Conservation (phyloP, 164 flowering plant species). For the Dillenia suffruticosa region DNA sequence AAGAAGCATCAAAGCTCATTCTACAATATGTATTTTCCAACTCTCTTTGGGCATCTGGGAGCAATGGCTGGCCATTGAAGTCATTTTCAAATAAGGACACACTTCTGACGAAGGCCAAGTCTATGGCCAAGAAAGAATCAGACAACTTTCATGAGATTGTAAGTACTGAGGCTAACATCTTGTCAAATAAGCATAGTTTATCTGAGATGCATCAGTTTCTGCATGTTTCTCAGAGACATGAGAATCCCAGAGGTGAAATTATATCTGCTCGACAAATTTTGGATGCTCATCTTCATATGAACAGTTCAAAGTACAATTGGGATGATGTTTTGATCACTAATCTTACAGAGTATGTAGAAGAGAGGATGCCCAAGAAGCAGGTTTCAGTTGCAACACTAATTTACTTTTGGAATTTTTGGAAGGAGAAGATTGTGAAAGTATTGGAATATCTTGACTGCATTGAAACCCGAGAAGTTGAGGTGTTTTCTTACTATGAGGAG, state of each 20-base stretch:
- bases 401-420: constrained; percentile 54
- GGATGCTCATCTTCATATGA: constrained; percentile 33
- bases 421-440: constrained; percentile 21
- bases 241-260: constrained; percentile 33
- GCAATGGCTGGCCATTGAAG: constrained; percentile 62
- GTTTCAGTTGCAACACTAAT: constrained; percentile 39
- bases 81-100: constrained; percentile 32
- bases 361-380: constrained; percentile 15
- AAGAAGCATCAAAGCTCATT: constrained; percentile 35
- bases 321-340: constrained; percentile 25
- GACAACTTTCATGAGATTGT: constrained; percentile 24
- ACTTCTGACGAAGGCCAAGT: constrained; percentile 36
- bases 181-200: constrained; percentile 31
- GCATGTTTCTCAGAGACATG: constrained; percentile 19
- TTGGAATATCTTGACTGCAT: constrained; percentile 25
- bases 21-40: constrained; percentile 34
- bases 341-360: constrained; percentile 14
- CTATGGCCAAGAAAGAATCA: constrained; percentile 25
- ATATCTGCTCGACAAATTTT: constrained; percentile 43
- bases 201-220: constrained; percentile 18
- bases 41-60: constrained; percentile 44
- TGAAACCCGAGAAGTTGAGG: constrained; percentile 11
- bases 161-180: constrained; percentile 26
- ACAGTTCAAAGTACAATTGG: constrained; percentile 31
- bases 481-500: constrained; percentile 17